Evolutionary conservation across 495 filamentous ascomycete species (phyloP).

Genomic region (Patellaria atrata): DNA sequence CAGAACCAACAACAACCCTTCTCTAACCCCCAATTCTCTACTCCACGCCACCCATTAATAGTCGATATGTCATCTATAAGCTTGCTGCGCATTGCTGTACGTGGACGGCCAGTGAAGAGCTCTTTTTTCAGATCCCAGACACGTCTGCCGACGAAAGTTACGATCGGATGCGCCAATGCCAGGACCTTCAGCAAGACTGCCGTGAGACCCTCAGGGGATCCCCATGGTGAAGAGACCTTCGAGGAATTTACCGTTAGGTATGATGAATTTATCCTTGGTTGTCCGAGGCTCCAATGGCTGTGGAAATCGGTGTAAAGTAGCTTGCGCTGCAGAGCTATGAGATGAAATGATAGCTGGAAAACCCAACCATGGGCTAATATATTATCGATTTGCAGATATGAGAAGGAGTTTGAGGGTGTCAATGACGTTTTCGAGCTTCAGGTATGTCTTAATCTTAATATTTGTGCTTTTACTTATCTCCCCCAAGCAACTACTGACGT

Average conservation of each 20-base stretch:
- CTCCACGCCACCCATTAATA: no score
- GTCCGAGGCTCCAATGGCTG: background rate
- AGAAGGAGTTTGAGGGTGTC: slow-evolving; percentile 96
- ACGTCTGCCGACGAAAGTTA: no score
- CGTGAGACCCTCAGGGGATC: slow-evolving; percentile 14
- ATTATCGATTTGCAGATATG: slow-evolving; percentile 51
- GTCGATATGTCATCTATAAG: no score
- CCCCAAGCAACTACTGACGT: slow-evolving; percentile 4
- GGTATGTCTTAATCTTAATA: slow-evolving; percentile 40
- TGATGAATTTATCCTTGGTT: slow-evolving; percentile 21
- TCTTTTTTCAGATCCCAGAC: no score
- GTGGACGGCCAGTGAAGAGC: no score
- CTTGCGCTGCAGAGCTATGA: slow-evolving; percentile 10
- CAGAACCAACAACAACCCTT: no score
- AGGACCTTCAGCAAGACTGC: slow-evolving; percentile 20
- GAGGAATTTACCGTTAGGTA: slow-evolving; percentile 99
- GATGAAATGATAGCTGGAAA: slow-evolving; percentile 11
- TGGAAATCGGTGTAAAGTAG: background rate
- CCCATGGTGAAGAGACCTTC: slow-evolving; percentile 69
- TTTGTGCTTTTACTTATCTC: background rate
- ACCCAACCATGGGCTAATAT: background rate
- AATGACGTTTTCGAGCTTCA: slow-evolving; percentile 99
- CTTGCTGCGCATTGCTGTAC: no score
- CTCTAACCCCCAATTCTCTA: no score
- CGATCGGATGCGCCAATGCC: slow-evolving; percentile 8